Evolutionary conservation across 306 rosid genomes (phyloP).

Genomic region (Acacia confusa): DNA sequence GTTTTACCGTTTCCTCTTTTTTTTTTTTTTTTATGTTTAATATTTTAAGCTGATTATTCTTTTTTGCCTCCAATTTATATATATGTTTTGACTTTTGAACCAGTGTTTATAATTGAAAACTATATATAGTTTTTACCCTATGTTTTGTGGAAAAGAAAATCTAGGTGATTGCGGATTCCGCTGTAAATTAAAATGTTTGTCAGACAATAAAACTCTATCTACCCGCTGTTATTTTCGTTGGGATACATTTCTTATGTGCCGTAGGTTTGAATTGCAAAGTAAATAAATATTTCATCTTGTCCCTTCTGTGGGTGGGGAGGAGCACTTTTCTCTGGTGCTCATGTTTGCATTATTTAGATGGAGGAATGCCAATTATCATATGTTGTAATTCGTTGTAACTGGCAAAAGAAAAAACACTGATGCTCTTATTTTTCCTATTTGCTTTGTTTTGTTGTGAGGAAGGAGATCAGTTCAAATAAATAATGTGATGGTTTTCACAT

Average conservation of each 20-base stretch:
- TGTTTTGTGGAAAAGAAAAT: neutral
- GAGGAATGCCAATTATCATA: neutral
- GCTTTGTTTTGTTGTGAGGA: slow-evolving; percentile 4
- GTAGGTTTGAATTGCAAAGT: neutral
- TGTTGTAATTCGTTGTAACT: neutral
- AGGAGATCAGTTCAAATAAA: slow-evolving; percentile 7
- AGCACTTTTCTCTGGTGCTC: neutral
- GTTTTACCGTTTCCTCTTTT: neutral
- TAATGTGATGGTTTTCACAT: neutral
- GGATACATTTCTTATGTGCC: neutral
- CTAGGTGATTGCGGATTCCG: neutral
- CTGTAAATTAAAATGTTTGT: neutral
- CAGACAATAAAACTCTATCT: neutral
- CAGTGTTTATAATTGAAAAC: neutral
- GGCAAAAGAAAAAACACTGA: neutral
- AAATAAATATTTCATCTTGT: neutral
- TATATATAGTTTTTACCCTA: no score
- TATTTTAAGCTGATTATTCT: neutral
- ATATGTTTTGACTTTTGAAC: neutral
- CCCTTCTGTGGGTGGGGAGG: neutral
- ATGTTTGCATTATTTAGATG: neutral
- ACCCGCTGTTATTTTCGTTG: neutral
- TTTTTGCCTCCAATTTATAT: no score
- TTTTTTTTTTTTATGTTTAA: neutral
- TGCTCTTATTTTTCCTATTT: neutral